Percentiles rank a stretch among this genome's conserved stretches.
phyloP scores from a whole-genome alignment of 805 yeast species.

The Candida morakotiae region DNA sequence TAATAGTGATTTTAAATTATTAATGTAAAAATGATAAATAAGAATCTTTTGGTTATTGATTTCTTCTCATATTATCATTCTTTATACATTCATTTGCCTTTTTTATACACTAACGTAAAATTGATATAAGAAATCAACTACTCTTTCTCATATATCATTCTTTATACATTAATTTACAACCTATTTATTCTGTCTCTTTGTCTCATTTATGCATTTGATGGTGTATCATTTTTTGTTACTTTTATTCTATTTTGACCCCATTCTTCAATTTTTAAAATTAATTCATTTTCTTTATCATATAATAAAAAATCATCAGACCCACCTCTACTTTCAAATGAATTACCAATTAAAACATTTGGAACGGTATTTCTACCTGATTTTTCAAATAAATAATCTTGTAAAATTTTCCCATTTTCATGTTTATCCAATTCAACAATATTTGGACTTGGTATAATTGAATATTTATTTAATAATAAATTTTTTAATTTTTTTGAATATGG shows the following conservation, averaged over 20 bases:
- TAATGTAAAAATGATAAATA: no score
- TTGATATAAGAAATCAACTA: no score
- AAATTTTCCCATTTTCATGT: constrained; percentile 68
- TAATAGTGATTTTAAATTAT: no score
- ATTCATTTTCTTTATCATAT: constrained; percentile 53
- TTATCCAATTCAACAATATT: constrained; percentile 76
- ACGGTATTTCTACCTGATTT: constrained; percentile 81
- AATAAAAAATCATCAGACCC: constrained; percentile 80
- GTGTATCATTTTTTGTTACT: constrained; percentile 49
- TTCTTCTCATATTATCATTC: no score
- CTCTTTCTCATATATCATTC: no score
- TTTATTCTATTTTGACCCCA: constrained; percentile 60
- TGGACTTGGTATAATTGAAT: constrained; percentile 70
- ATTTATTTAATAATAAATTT: constrained; percentile 56
- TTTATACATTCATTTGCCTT: no score
- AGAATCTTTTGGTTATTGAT: no score
- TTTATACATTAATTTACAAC: no score
- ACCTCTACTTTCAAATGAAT: constrained; percentile 61
- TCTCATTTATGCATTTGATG: constrained; percentile 49
- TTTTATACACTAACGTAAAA: no score
- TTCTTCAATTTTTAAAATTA: constrained; percentile 47
- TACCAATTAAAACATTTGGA: constrained; percentile 80
- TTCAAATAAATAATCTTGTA: constrained; percentile 68
- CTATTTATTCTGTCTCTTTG: no score
- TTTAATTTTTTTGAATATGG: constrained; percentile 77